A percentile compares a stretch with the other conserved stretches of the same genome.
These are phyloP conservation scores for Exophiala dermatitidis DNA, from an alignment of 2,329 filamentous ascomycete species.

Conservation along the genomic window DNA sequence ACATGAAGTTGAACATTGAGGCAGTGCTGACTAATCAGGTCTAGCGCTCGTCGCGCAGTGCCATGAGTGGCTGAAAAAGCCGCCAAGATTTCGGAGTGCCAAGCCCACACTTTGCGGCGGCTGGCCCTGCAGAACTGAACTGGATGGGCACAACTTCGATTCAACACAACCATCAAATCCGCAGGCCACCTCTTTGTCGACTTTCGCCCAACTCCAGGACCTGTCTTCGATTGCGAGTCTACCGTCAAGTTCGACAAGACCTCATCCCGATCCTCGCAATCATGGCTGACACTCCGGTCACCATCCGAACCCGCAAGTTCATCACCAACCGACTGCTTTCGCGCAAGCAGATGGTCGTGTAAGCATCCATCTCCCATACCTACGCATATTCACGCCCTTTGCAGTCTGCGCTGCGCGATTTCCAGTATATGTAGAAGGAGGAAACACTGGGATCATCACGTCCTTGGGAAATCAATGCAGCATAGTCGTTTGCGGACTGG, in stretches of 20 bases:
- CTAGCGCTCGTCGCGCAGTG: not conserved
- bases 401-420: not conserved
- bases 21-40: not conserved
- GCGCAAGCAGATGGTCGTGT: conserved; percentile 99
- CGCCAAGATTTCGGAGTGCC: conserved; percentile 22
- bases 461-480: no score
- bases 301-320: conserved; percentile 98
- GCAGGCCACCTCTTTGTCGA: not conserved
- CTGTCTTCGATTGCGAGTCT: conserved; percentile 16
- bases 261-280: conserved; percentile 42
- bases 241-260: conserved; percentile 2
- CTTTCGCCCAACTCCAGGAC: not conserved
- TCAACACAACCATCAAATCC: not conserved
- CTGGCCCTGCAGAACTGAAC: conserved; percentile 3
- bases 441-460: not conserved
- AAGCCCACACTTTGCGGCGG: conserved; percentile 19
- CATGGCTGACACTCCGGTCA: conserved; percentile 79
- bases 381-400: not conserved
- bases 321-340: conserved; percentile 98
- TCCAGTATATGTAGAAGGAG: not conserved
- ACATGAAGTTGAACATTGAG: not conserved
- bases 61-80: not conserved
- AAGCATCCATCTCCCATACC: conserved; percentile 45
- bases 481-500: no score
- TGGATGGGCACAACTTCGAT: not conserved